A percentile compares a stretch with the other conserved stretches of the same genome.
These are phyloP conservation scores for Adansonia madagascariensis DNA, from an alignment of 441 rosid genomes.

Conservation along the genomic window DNA sequence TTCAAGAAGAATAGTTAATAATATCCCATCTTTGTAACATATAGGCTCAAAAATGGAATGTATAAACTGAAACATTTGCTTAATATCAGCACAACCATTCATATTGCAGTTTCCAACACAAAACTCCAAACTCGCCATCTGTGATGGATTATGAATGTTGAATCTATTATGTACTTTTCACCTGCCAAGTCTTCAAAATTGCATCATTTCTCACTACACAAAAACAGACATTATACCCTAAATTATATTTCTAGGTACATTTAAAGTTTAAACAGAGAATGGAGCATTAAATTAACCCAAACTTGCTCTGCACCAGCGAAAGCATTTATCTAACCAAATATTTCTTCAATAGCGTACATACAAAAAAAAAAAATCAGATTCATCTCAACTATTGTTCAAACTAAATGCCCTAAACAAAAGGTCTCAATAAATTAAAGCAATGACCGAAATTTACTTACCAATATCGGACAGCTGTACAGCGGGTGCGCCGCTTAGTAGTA, in stretches of 20 bases:
- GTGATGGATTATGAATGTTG: background rate
- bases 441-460: constrained; percentile 53
- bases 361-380: background rate
- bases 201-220: background rate
- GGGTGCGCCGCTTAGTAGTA: constrained; percentile 81
- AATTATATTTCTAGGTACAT: background rate
- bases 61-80: background rate
- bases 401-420: background rate
- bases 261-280: background rate
- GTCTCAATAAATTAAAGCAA: background rate
- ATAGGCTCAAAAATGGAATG: background rate
- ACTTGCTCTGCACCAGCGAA: background rate
- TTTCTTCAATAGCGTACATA: background rate
- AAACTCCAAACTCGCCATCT: background rate
- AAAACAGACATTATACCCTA: background rate
- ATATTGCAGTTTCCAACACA: background rate
- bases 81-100: background rate
- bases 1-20: background rate
- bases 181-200: constrained; percentile 4
- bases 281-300: background rate
- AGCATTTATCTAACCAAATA: background rate
- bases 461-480: constrained; percentile 82
- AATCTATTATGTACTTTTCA: background rate
- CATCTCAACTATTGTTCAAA: background rate
- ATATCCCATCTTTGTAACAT: background rate